Percentiles rank a stretch among this genome's conserved stretches.
phyloP scores from a whole-genome alignment of 2,329 filamentous ascomycete species.

The Talaromyces sp. region DNA sequence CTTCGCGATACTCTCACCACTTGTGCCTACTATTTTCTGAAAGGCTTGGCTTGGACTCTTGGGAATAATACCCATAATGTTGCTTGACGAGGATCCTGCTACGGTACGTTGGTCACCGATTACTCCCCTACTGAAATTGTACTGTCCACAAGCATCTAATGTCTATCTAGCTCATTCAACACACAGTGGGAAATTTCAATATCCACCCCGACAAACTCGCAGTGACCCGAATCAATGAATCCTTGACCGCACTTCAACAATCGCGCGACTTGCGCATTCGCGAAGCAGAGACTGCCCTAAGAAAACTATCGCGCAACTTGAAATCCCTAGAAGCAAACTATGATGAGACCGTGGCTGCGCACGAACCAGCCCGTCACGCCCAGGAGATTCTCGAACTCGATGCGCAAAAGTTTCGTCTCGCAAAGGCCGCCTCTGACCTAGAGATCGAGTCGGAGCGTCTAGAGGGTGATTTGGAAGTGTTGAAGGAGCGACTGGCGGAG shows the following conservation, averaged over 20 bases:
- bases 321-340: conserved; percentile 70
- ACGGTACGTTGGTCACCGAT: conserved; percentile 53
- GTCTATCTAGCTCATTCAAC: conserved; percentile 67
- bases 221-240: conserved; percentile 76
- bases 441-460: conserved; percentile 96
- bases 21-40: neutral
- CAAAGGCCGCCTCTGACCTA: conserved; percentile 82
- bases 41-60: neutral
- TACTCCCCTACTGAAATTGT: neutral
- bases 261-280: conserved; percentile 73
- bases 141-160: neutral
- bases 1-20: neutral
- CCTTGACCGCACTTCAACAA: conserved; percentile 74
- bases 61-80: conserved; percentile 65
- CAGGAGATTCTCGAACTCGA: conserved; percentile 80
- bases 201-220: conserved; percentile 81
- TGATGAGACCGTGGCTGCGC: conserved; percentile 65
- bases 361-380: conserved; percentile 75
- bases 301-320: conserved; percentile 70
- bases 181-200: conserved; percentile 93
- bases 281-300: conserved; percentile 62
- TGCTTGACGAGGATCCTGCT: conserved; percentile 89
- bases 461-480: conserved; percentile 67
- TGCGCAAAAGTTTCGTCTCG: conserved; percentile 87
- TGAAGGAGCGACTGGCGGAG: conserved; percentile 70